Evolutionary conservation across 495 filamentous ascomycete genomes (phyloP).

Genomic region (Lepraria neglecta): DNA sequence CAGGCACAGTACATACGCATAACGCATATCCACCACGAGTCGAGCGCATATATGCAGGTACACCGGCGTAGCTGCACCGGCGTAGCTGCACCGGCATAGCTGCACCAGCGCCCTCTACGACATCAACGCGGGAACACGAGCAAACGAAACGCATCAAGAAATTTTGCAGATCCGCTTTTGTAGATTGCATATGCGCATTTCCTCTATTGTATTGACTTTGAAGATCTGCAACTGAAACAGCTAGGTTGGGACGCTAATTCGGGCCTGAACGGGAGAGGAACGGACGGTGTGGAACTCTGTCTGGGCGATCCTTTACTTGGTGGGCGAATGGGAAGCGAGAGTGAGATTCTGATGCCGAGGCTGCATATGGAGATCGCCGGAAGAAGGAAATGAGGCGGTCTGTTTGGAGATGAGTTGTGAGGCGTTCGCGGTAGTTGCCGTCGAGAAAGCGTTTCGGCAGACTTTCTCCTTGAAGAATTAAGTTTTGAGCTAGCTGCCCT

Average conservation of each 20-base stretch:
- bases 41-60: neutral
- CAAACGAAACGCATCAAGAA: neutral
- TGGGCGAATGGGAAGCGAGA: neutral
- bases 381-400: too few relatives aligned
- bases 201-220: neutral
- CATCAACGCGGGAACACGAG: slow-evolving; percentile 11
- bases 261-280: neutral
- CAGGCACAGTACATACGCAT: neutral
- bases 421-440: too few relatives aligned
- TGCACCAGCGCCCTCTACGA: neutral
- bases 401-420: too few relatives aligned
- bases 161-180: neutral
- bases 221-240: neutral
- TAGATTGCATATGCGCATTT: neutral
- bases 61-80: neutral
- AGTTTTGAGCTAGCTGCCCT: too few relatives aligned
- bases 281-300: neutral
- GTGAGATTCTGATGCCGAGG: neutral
- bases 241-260: neutral
- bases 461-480: too few relatives aligned
- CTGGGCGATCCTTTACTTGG: neutral
- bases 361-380: neutral
- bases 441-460: too few relatives aligned
- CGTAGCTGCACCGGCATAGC: neutral
- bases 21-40: neutral